Conservation (phyloP, 495 filamentous ascomycete genomes). For the Bathelium albidoporum region DNA sequence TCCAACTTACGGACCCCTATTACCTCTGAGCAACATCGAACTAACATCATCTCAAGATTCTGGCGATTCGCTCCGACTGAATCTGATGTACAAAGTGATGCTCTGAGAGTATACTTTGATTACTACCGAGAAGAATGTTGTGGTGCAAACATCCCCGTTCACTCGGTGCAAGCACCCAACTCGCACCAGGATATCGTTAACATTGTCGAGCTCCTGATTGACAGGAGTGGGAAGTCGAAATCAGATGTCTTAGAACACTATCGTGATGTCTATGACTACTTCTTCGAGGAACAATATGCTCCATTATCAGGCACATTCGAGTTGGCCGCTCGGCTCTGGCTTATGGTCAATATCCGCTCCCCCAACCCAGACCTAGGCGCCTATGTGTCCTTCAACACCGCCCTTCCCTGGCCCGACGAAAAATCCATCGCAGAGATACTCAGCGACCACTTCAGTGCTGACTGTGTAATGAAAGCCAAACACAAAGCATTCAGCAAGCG, state of each 20-base stretch:
- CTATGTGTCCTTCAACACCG: constrained; percentile 7
- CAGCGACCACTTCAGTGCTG: not conserved
- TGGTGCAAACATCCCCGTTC: not conserved
- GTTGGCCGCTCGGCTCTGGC: constrained; percentile 8
- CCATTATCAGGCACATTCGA: constrained; percentile 9
- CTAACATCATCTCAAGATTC: not conserved
- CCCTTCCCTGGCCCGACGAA: not conserved
- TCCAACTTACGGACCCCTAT: not conserved
- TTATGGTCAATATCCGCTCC: constrained; percentile 13
- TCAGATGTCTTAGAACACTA: not conserved
- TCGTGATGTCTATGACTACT: not conserved
- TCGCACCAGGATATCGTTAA: not conserved
- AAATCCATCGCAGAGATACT: too few relatives aligned
- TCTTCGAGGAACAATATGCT: not conserved
- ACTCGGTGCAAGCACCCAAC: not conserved
- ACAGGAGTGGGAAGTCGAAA: not conserved
- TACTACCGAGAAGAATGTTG: not conserved
- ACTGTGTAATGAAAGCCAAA: not conserved
- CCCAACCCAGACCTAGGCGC: not conserved
- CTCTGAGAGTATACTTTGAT: not conserved
- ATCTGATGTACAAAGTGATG: not conserved
- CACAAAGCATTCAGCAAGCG: not conserved
- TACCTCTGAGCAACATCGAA: not conserved
- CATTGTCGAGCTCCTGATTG: not conserved
- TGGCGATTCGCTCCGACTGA: not conserved